Conservation (phyloP, 2,329 filamentous ascomycete species). For the Venturiaceae sp. region DNA sequence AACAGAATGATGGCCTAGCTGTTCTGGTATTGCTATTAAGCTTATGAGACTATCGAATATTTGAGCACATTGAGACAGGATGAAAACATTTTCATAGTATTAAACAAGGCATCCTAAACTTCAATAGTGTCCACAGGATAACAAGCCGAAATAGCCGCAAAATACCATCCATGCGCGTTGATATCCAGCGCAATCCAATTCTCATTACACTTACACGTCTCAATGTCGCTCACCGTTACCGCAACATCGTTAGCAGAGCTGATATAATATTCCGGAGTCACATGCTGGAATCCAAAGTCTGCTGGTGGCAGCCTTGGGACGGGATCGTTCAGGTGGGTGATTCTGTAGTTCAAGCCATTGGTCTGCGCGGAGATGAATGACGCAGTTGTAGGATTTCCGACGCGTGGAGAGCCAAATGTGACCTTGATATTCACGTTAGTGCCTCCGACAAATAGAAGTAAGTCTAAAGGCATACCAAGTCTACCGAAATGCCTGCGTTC, state of each 20-base stretch:
- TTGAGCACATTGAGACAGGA: too few species aligned
- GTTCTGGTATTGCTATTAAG: too few species aligned
- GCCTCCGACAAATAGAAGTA: too few species aligned
- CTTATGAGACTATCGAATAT: too few species aligned
- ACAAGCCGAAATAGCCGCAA: constrained; percentile 23
- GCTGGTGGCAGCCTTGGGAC: constrained; percentile 58
- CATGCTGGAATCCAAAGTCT: constrained; percentile 52
- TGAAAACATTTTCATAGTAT: too few species aligned
- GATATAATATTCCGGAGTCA: constrained; percentile 57
- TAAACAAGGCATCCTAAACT: too few species aligned
- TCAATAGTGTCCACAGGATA: constrained; percentile 4
- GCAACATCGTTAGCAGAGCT: constrained; percentile 15
- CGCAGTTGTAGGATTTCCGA: constrained; percentile 48
- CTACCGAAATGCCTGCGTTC: constrained; percentile 33
- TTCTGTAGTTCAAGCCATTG: constrained; percentile 45
- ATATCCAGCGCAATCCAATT: constrained; percentile 18
- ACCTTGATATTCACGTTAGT: constrained; percentile 25
- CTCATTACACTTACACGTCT: constrained; percentile 17
- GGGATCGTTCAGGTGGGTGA: constrained; percentile 59
- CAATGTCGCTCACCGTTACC: constrained; percentile 15
- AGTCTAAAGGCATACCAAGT: constrained; percentile 32
- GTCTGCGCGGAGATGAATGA: constrained; percentile 44
- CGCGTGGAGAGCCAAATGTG: constrained; percentile 57
- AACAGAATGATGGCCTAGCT: too few species aligned
- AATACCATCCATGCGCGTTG: constrained; percentile 24